Evolutionary conservation across 257 asterid genomes (phyloP).

Genomic region (Scutellaria barbata): DNA sequence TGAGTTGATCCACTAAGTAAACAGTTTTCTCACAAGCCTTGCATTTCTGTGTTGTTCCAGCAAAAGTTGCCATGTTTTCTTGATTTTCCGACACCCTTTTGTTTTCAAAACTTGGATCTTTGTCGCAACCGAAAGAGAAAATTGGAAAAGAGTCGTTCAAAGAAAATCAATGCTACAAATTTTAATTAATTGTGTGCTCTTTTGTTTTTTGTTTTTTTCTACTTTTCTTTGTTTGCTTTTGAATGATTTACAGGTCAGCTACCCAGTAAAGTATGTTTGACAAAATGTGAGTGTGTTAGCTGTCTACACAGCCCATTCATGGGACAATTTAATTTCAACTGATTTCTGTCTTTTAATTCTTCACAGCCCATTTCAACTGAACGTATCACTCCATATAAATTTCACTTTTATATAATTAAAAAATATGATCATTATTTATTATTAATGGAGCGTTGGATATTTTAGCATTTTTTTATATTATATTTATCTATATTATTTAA

Average conservation of each 20-base stretch:
- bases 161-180: slow-evolving; percentile 28
- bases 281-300: slow-evolving; percentile 31
- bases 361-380: no score
- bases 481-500: no score
- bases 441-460: no score
- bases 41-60: slow-evolving; percentile 76
- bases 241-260: slow-evolving; percentile 45
- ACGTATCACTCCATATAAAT: no score
- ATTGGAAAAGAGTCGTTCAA: slow-evolving; percentile 25
- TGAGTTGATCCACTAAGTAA: slow-evolving; percentile 71
- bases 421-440: no score
- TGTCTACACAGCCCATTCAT: slow-evolving; percentile 29
- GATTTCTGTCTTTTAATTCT: not conserved
- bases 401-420: no score
- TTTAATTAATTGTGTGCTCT: slow-evolving; percentile 22
- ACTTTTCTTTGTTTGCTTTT: slow-evolving; percentile 24
- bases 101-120: slow-evolving; percentile 33
- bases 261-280: slow-evolving; percentile 32
- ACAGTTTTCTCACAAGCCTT: slow-evolving; percentile 76
- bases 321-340: not conserved
- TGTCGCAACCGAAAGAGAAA: slow-evolving; percentile 25
- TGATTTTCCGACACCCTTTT: slow-evolving; percentile 6
- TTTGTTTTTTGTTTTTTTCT: not conserved
- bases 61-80: slow-evolving; percentile 54
- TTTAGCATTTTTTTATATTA: no score